Evolutionary conservation across 1,284 basidiomycete genomes (phyloP).

Genomic region (Ustilago xerochloae): DNA sequence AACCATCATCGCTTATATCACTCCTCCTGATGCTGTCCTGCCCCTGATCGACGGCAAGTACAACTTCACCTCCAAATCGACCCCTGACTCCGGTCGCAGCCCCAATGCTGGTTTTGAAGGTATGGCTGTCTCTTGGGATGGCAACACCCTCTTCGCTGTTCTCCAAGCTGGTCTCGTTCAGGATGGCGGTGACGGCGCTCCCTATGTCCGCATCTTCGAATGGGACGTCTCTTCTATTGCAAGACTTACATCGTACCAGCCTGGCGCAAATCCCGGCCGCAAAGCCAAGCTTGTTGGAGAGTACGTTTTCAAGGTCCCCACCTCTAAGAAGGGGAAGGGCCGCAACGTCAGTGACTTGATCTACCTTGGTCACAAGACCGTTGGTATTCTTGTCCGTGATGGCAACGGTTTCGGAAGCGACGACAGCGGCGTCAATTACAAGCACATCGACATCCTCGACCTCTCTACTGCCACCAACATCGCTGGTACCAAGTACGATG

Average conservation of each 20-base stretch:
- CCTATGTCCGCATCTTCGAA: slow-evolving; percentile 36
- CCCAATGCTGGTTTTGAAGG: slow-evolving; percentile 76
- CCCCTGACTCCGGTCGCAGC: slow-evolving; percentile 70
- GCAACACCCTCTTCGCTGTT: slow-evolving; percentile 74
- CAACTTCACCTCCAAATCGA: slow-evolving; percentile 73
- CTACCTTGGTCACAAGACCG: slow-evolving; percentile 70
- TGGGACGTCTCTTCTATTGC: slow-evolving; percentile 37
- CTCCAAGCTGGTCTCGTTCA: slow-evolving; percentile 77
- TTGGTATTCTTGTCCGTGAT: slow-evolving; percentile 73
- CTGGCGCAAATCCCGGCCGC: slow-evolving; percentile 69
- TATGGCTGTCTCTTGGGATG: slow-evolving; percentile 73
- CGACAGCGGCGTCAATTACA: slow-evolving; percentile 71
- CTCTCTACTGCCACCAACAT: slow-evolving; percentile 77
- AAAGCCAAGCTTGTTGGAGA: slow-evolving; percentile 70
- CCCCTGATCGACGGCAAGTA: slow-evolving; percentile 71
- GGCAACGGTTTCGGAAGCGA: slow-evolving; percentile 75
- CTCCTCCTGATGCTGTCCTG: slow-evolving; percentile 74
- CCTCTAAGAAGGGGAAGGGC: slow-evolving; percentile 73
- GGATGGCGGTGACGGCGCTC: slow-evolving; percentile 70
- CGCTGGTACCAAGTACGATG: slow-evolving; percentile 74
- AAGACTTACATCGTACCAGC: slow-evolving; percentile 20
- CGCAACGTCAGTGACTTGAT: slow-evolving; percentile 73
- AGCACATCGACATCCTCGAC: slow-evolving; percentile 70
- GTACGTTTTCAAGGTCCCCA: slow-evolving; percentile 76
- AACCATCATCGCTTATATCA: slow-evolving; percentile 73